A percentile compares a stretch with the other conserved stretches of the same genome.
phyloP scores from a whole-genome alignment of 2,329 filamentous ascomycete species.

The Cladosporium oxysporum region DNA sequence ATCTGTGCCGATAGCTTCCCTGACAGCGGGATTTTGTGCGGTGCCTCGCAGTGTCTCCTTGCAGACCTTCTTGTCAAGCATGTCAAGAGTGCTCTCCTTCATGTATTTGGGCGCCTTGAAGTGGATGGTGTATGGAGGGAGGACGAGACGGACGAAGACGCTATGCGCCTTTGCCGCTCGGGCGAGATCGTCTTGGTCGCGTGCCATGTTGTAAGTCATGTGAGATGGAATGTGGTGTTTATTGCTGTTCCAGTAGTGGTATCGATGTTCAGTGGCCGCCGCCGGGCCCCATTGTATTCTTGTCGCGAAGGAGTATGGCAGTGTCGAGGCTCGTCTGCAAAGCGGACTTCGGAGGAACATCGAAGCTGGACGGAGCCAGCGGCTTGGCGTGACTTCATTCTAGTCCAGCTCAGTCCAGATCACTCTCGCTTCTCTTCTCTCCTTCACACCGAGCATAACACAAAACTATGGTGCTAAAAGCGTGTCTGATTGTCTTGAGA shows the following conservation, averaged over 20 bases:
- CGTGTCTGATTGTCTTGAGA: background rate
- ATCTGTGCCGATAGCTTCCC: slow-evolving; percentile 59
- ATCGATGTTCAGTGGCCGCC: slow-evolving; percentile 19
- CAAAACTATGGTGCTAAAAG: background rate
- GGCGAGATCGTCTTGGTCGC: slow-evolving; percentile 22
- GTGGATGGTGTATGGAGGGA: slow-evolving; percentile 56
- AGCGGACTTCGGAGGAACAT: slow-evolving; percentile 10
- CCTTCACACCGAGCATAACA: background rate
- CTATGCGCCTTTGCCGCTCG: slow-evolving; percentile 40
- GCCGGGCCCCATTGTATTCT: slow-evolving; percentile 18
- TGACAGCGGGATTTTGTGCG: slow-evolving; percentile 53
- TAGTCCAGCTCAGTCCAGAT: background rate
- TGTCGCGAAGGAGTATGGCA: slow-evolving; percentile 8
- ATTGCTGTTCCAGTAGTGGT: background rate
- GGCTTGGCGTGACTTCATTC: slow-evolving; percentile 1
- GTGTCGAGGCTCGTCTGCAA: slow-evolving; percentile 8
- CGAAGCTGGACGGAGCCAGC: background rate
- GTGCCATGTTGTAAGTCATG: slow-evolving; percentile 25
- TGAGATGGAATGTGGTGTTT: background rate
- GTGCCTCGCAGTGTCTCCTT: slow-evolving; percentile 63
- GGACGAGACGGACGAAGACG: slow-evolving; percentile 48
- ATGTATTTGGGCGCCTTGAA: slow-evolving; percentile 63
- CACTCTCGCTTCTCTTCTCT: background rate
- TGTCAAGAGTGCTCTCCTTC: slow-evolving; percentile 59
- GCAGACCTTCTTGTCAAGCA: slow-evolving; percentile 55